Evolutionary conservation across 805 yeast species (phyloP), one percentile per base, ranked within the genome.

Genomic region (Saccharomycopsis fodiens): DNA sequence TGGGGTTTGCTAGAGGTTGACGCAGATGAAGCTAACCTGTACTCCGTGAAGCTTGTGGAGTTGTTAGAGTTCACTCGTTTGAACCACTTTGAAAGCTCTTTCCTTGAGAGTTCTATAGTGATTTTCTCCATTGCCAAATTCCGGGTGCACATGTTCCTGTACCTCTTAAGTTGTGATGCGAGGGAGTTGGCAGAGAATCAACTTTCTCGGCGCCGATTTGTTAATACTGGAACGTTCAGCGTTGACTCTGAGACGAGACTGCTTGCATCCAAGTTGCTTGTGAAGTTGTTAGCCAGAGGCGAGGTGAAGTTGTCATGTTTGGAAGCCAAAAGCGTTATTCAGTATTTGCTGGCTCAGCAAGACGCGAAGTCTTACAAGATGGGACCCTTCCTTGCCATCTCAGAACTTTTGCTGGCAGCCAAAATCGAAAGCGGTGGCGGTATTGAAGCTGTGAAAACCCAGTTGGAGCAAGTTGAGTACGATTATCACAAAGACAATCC

Each of bases 11-110:
- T 57, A 48, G 48, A 52, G 46, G 46, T 57, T 16, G 21, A 42
- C 3, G 50, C 49, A 2, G 31, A 35, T 17, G 46, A 54, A 12
- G 52, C 62, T 13, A 67, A 73, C 7, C 54, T 57, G 5, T 64
- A 66, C 47, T 67, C 72, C 15, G 65, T 82, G 32, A 58, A 59
- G 13, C 57, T 85, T 1, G 72, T 87, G 31, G 86, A 86, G 48
- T 49, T 68, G 0, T 68, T 87, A 41, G 82, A 79, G 47, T 78
- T 65, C 52, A 61, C 69, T 39, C 59, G 65, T 4, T 58, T 79
- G 10, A 76, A 78, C 3, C 64, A 69, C 46, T 50, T 72, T 41
- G 44, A 61, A 37, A 45, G 65, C 48, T 60, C 82, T 2, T 78
- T 61, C 52, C 32, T 61, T 8, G 55, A 57, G 1, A 64, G 72